Evolutionary conservation across 2,329 filamentous ascomycete genomes (phyloP).

Genomic region (Botrytis aclada): DNA sequence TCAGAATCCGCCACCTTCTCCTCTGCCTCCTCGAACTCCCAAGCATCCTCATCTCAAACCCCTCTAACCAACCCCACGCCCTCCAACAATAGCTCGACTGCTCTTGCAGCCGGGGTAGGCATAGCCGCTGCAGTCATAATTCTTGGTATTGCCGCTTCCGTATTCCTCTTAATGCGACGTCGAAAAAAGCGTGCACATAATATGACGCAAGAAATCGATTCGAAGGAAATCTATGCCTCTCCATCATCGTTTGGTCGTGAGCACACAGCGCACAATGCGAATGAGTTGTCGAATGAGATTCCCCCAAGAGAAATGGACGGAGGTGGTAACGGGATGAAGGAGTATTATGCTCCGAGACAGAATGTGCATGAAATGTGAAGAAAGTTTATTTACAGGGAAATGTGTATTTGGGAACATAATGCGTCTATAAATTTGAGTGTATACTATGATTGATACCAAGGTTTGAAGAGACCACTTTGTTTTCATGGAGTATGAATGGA

Average conservation of each 20-base stretch:
- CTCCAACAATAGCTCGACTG: background rate
- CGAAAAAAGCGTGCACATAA: background rate
- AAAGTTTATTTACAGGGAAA: accelerated
- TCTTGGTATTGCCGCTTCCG: background rate
- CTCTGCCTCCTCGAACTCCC: background rate
- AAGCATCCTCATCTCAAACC: background rate
- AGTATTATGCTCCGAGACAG: background rate
- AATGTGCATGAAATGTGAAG: background rate
- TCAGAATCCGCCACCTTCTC: background rate
- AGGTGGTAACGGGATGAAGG: background rate
- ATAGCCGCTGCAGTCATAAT: background rate
- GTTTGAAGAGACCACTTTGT: background rate
- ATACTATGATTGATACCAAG: background rate
- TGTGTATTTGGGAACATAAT: accelerated
- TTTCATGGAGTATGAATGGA: background rate
- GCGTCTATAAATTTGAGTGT: background rate
- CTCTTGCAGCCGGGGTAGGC: background rate
- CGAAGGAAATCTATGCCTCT: background rate
- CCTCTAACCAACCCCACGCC: background rate
- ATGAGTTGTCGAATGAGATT: background rate
- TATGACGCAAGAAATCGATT: background rate
- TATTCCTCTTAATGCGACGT: background rate
- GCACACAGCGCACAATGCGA: too few relatives aligned
- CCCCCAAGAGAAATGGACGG: background rate
- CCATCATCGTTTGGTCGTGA: too few relatives aligned